These are phyloP conservation scores for Dispira parvispora DNA, from an alignment of 192 early-diverging fungal genomes.

Conservation along the genomic window DNA sequence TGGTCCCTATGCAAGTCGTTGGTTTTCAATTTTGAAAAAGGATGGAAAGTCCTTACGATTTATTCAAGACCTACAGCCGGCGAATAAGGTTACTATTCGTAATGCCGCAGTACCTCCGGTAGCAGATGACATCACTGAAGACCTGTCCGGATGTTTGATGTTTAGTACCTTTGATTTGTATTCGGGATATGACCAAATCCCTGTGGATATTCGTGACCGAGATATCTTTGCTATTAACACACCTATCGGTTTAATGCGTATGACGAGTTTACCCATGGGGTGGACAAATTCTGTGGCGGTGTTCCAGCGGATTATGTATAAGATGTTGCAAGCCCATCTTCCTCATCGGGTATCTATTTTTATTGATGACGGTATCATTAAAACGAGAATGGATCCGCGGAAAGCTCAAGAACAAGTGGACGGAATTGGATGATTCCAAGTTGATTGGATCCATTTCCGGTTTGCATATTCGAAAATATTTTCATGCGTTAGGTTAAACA, in stretches of 20 bases:
- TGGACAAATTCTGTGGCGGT: constrained; percentile 5
- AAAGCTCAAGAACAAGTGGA: background rate
- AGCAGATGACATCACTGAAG: constrained; percentile 11
- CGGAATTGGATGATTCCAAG: background rate
- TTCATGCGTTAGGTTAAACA: too few relatives aligned
- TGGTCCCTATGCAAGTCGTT: constrained; percentile 9
- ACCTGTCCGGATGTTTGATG: background rate
- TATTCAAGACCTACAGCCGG: constrained; percentile 11
- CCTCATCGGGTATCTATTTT: constrained; percentile 6
- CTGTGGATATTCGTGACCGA: background rate
- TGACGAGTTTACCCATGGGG: constrained; percentile 12
- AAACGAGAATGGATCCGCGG: too few relatives aligned
- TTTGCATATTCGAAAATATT: background rate
- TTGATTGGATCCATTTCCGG: background rate
- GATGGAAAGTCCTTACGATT: constrained; percentile 8
- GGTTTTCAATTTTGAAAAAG: constrained; percentile 11
- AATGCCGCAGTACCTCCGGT: constrained; percentile 5
- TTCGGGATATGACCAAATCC: constrained; percentile 12
- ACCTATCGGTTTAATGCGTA: constrained; percentile 1
- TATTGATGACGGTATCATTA: constrained; percentile 6
- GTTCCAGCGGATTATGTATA: constrained; percentile 7
- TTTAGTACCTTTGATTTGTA: constrained; percentile 9
- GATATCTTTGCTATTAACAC: constrained; percentile 8
- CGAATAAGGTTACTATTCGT: constrained; percentile 2
- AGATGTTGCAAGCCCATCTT: background rate